A percentile compares a stretch with the other conserved stretches of the same genome.
Conservation (phyloP, 805 yeast genomes). For the Candida khao-thaluensis region DNA sequence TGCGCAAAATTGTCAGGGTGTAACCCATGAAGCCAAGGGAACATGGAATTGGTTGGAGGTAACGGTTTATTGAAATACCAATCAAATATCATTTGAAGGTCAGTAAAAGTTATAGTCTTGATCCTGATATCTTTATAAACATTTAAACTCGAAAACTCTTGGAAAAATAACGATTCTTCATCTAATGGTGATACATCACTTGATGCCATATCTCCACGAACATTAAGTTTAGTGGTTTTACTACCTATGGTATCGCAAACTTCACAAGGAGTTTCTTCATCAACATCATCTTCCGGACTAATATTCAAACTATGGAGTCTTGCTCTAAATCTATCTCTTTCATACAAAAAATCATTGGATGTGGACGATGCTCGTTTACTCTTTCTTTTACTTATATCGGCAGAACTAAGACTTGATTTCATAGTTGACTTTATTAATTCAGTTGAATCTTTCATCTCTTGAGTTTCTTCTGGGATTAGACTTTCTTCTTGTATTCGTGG, state of each 20-base stretch:
- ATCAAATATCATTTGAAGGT: constrained; percentile 23
- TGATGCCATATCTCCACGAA: no score
- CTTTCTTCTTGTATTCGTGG: background rate
- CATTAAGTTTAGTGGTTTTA: constrained; percentile 39
- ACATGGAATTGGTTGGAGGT: constrained; percentile 68
- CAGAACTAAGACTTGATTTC: background rate
- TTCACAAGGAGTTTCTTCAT: constrained; percentile 23
- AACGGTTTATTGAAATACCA: constrained; percentile 41
- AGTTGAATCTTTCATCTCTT: constrained; percentile 1
- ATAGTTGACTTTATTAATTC: background rate
- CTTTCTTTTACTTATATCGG: background rate
- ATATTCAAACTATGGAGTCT: constrained; percentile 34
- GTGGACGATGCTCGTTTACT: constrained; percentile 38
- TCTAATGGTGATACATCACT: constrained; percentile 9
- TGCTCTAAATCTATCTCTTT: constrained; percentile 43
- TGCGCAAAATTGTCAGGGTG: constrained; percentile 57
- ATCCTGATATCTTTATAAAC: constrained; percentile 12
- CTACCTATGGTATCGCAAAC: constrained; percentile 35
- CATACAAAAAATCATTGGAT: constrained; percentile 39
- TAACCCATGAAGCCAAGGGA: constrained; percentile 91
- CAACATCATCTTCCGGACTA: constrained; percentile 9
- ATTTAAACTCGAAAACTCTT: background rate
- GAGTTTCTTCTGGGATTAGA: no score
- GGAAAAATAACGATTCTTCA: constrained; percentile 2
- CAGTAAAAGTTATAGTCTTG: constrained; percentile 17